Conservation (phyloP, 495 filamentous ascomycete species). For the Podospora fimiseda region DNA sequence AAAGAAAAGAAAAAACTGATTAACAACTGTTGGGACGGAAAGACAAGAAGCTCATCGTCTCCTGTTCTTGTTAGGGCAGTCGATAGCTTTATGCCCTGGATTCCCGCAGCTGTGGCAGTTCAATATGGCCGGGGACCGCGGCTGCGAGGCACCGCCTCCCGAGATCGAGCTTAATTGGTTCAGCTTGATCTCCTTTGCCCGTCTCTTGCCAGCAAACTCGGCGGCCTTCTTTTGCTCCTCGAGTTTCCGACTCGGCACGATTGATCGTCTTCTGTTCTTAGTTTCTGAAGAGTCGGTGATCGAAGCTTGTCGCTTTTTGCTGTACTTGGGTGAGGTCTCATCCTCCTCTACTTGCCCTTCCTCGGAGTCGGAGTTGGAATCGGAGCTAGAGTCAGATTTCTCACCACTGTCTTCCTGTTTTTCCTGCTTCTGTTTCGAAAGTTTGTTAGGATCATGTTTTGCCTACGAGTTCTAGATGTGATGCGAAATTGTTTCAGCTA, state of each 20-base stretch:
- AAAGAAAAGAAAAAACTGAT: background rate
- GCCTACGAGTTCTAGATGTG: background rate
- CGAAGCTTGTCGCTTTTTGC: background rate
- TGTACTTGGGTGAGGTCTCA: background rate
- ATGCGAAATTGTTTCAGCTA: background rate
- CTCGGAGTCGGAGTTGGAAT: background rate
- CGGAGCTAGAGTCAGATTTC: slow-evolving; percentile 14
- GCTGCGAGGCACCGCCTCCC: slow-evolving; percentile 20
- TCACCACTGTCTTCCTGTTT: slow-evolving; percentile 16
- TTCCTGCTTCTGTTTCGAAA: background rate
- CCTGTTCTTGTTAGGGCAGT: slow-evolving; percentile 24
- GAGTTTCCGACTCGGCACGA: slow-evolving; percentile 24
- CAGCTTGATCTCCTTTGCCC: slow-evolving; percentile 54
- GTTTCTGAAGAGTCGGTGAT: slow-evolving; percentile 3
- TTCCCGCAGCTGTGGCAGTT: slow-evolving; percentile 25
- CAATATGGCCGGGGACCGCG: slow-evolving; percentile 10
- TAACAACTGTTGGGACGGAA: background rate
- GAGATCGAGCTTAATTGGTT: slow-evolving; percentile 49
- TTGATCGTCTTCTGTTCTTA: slow-evolving; percentile 17
- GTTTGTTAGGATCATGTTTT: no score
- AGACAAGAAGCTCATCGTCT: background rate
- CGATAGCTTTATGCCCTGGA: slow-evolving; percentile 20
- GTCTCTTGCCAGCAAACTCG: slow-evolving; percentile 44
- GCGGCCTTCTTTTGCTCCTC: slow-evolving; percentile 37
- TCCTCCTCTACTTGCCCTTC: slow-evolving; percentile 1